Evolutionary conservation across 495 filamentous ascomycete genomes (phyloP), one percentile per base, ranked within the genome.

Genomic region (Tuber indicum): DNA sequence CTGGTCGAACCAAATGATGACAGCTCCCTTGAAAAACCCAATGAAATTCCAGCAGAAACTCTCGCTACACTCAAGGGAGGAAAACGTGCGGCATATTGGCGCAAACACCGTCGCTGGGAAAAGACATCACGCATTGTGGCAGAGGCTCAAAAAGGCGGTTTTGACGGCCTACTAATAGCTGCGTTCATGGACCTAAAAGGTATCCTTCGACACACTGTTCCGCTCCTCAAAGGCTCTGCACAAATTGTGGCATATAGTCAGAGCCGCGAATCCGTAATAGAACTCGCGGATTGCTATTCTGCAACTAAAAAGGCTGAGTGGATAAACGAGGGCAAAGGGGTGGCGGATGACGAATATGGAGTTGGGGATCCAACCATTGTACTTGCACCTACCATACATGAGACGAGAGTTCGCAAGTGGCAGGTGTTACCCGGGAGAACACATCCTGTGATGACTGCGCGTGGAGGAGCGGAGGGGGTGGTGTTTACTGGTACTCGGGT

Each of bases 381-480:
- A 23, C 87, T 98, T 17, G 92, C 91, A 2, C 90, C 93, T 16
- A 90, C 89, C 49, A 86, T 99, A 72, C 93, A 98, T 83, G 93
- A 90, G 12, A 90, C 89, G 19, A 87, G 92, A 19, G 89, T 90
- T 26, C 88, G 92, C 72, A 86, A 87, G 44, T 98, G 92, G 92
- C 96, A 99, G 86, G 94, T 97, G 1, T 85, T 98, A 44, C 96
- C 96, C 0, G 93, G 94, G 5, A 87, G 96, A 71, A 98, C 96
- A 74, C 96, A 99, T 85, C 96, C 96, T 26, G 81, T 94, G 49
- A 99, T 99, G 96, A 96, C 92, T 69, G 88, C 89, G 72, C 88
- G 89, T 36, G 96, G 96, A 43, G 95, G 96, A 0, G 90, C 94
- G 0, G 94, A 98, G 84, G 96, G 96, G 6, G 98, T 92, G 84